phyloP scores from a whole-genome alignment of 2,329 filamentous ascomycete species.

The Aureobasidium sp. region DNA sequence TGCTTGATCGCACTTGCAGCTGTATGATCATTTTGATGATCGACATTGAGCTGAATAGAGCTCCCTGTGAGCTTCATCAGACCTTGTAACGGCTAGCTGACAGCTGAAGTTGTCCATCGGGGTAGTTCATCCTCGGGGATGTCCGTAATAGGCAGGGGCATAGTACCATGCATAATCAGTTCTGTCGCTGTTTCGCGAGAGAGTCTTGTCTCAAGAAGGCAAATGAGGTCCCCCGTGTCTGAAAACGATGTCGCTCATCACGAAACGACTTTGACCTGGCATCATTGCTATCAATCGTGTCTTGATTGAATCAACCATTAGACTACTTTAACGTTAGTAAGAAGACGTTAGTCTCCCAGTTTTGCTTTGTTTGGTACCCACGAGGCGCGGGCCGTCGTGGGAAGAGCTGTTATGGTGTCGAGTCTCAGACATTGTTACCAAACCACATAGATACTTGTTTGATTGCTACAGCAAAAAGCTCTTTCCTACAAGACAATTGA shows the following conservation, averaged over 20 bases:
- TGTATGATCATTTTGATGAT: not conserved
- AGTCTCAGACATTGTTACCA: not conserved
- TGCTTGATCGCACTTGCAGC: not conserved
- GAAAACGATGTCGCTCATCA: not conserved
- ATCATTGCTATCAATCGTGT: not conserved
- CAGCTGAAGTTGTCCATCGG: not conserved
- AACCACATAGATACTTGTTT: not conserved
- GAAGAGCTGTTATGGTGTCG: not conserved
- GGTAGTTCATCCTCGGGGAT: not conserved
- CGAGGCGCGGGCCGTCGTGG: not conserved
- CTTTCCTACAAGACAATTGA: not conserved
- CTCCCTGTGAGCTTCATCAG: not conserved
- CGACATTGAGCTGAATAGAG: not conserved
- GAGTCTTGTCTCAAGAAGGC: not conserved
- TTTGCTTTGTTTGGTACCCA: constrained; percentile 1
- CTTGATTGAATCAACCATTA: not conserved
- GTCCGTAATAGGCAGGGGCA: not conserved
- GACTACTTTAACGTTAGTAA: not conserved
- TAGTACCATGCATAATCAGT: no score
- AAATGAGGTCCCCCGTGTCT: not conserved
- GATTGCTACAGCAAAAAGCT: not conserved
- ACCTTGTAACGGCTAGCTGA: constrained; percentile 4
- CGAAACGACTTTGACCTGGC: not conserved
- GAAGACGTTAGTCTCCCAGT: not conserved
- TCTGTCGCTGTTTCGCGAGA: not conserved